Conservation (phyloP, 257 asterid species). For the Nicotiana otophora region DNA sequence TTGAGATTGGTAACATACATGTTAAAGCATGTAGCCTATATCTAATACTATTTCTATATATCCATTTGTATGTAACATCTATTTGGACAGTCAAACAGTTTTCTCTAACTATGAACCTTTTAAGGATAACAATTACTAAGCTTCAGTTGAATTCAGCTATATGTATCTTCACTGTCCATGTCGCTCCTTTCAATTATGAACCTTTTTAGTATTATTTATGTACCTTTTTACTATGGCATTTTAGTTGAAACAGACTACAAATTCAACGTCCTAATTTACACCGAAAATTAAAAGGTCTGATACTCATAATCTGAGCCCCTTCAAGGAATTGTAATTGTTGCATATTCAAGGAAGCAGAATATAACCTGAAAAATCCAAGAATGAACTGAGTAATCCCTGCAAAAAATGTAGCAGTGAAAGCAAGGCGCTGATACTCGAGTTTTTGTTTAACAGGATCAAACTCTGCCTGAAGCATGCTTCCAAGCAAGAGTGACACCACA, state of each 20-base stretch:
- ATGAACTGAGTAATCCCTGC: constrained; percentile 59
- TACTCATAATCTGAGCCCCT: neutral
- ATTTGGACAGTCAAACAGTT: neutral
- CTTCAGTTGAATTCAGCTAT: neutral
- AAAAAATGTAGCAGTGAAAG: constrained; percentile 69
- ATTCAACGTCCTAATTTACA: neutral
- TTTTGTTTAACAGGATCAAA: constrained; percentile 47
- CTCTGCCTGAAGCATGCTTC: constrained; percentile 49
- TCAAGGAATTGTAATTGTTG: neutral
- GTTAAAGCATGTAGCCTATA: neutral
- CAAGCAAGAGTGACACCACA: constrained; percentile 75
- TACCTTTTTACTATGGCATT: neutral
- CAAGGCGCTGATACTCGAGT: constrained; percentile 51
- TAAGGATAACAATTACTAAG: neutral
- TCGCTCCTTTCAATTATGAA: neutral
- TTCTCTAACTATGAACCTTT: neutral
- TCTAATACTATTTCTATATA: neutral
- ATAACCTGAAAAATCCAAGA: constrained; percentile 67
- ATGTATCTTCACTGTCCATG: neutral
- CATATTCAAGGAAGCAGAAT: neutral
- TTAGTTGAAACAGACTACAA: neutral
- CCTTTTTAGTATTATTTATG: neutral
- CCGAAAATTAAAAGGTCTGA: neutral
- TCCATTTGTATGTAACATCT: neutral
- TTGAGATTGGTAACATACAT: neutral